Percentiles rank a stretch among this genome's conserved stretches.
Evolutionary conservation across 2,329 filamentous ascomycete species (phyloP).

Genomic region (Periconia macrospinosa): DNA sequence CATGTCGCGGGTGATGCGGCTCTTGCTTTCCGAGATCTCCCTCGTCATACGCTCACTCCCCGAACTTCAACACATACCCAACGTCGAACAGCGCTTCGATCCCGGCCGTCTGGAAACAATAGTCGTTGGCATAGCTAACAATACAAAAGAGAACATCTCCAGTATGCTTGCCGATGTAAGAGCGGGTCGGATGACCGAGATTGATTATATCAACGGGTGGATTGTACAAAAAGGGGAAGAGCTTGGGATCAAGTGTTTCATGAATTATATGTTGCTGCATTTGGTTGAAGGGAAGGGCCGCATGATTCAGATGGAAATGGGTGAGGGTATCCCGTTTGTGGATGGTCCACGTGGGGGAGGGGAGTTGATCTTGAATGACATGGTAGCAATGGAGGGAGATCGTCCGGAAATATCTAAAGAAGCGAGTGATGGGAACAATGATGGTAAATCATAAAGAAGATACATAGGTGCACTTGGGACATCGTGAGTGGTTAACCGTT

Average conservation of each 20-base stretch:
- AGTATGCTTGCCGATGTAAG: slow-evolving; percentile 70
- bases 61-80: slow-evolving; percentile 67
- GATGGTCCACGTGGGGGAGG: slow-evolving; percentile 6
- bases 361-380: not conserved
- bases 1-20: slow-evolving; percentile 66
- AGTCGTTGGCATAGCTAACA: slow-evolving; percentile 57
- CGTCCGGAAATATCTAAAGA: not conserved
- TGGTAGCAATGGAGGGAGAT: not conserved
- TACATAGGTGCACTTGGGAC: too few species aligned
- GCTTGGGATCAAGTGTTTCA: slow-evolving; percentile 69
- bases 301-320: slow-evolving; percentile 46
- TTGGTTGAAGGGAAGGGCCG: slow-evolving; percentile 71
- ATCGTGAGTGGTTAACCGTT: too few species aligned
- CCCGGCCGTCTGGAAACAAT: slow-evolving; percentile 64
- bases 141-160: slow-evolving; percentile 61
- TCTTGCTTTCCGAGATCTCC: slow-evolving; percentile 74
- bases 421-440: not conserved
- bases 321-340: slow-evolving; percentile 44
- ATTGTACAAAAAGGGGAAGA: slow-evolving; percentile 73
- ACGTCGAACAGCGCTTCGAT: slow-evolving; percentile 61
- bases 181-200: slow-evolving; percentile 66
- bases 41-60: slow-evolving; percentile 73
- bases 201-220: slow-evolving; percentile 88
- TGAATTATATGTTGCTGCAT: slow-evolving; percentile 73
- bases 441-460: not conserved